These are phyloP conservation scores for Debaryomyces hansenii DNA, from an alignment of 805 yeast genomes.

Conservation along the genomic window DNA sequence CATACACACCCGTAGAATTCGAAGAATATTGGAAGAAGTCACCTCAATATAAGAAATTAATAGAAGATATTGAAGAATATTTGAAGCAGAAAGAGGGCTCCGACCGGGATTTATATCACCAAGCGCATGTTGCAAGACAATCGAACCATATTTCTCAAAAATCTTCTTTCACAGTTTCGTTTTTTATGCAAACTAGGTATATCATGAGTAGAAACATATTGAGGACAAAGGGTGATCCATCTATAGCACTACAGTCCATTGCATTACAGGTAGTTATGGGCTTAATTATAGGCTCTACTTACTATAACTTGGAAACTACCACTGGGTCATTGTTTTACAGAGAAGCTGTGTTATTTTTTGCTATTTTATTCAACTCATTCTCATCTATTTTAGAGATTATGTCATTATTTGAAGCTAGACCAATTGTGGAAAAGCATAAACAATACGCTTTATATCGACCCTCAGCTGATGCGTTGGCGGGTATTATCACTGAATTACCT, in stretches of 20 bases:
- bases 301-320: slow-evolving; percentile 46
- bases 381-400: slow-evolving; percentile 61
- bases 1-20: slow-evolving; percentile 58
- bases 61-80: slow-evolving; percentile 39
- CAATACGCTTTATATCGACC: slow-evolving; percentile 72
- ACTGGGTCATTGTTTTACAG: slow-evolving; percentile 54
- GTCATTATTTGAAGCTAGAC: slow-evolving; percentile 57
- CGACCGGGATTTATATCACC: slow-evolving; percentile 18
- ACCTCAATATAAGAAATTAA: slow-evolving; percentile 15
- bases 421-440: slow-evolving; percentile 70
- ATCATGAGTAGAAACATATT: slow-evolving; percentile 46
- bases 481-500: slow-evolving; percentile 62
- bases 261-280: slow-evolving; percentile 52
- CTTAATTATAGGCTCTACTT: slow-evolving; percentile 54
- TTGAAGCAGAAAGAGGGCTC: slow-evolving; percentile 20
- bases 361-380: slow-evolving; percentile 61
- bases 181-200: slow-evolving; percentile 50
- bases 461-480: slow-evolving; percentile 68
- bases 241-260: slow-evolving; percentile 42
- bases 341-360: slow-evolving; percentile 66
- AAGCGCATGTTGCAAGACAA: slow-evolving; percentile 36
- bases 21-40: slow-evolving; percentile 55
- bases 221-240: slow-evolving; percentile 52
- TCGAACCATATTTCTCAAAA: slow-evolving; percentile 32
- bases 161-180: slow-evolving; percentile 32